phyloP scores from a whole-genome alignment of 352 stramenopile species.

The Phytophthora palmivora region DNA sequence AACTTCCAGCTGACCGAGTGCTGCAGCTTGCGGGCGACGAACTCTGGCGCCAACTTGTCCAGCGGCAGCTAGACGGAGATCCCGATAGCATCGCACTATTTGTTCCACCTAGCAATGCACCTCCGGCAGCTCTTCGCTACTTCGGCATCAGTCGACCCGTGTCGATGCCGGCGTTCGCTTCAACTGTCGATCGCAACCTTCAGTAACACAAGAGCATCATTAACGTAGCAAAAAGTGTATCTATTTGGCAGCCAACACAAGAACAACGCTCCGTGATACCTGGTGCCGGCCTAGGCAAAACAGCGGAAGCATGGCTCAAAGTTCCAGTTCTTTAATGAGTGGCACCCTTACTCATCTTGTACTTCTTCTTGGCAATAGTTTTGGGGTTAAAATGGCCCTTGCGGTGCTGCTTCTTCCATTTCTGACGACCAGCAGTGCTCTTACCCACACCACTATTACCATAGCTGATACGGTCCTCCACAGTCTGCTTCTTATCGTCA shows the following conservation, averaged over 20 bases:
- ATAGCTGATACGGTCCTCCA: constrained; percentile 90
- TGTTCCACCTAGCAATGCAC: constrained; percentile 66
- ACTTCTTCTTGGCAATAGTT: constrained; percentile 89
- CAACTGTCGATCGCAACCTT: constrained; percentile 43
- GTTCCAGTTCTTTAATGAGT: constrained; percentile 51
- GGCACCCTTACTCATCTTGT: constrained; percentile 72
- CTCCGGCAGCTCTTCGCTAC: constrained; percentile 69
- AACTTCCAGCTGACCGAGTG: constrained; percentile 39
- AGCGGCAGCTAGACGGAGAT: constrained; percentile 43
- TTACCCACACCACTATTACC: constrained; percentile 92
- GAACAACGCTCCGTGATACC: constrained; percentile 23
- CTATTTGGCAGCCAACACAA: constrained; percentile 53
- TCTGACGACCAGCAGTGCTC: constrained; percentile 93
- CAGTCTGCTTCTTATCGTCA: constrained; percentile 63
- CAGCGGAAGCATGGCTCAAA: constrained; percentile 1
- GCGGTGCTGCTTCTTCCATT: constrained; percentile 92
- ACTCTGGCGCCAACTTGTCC: constrained; percentile 55
- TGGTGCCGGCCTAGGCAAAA: constrained; percentile 11
- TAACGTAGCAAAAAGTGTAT: constrained; percentile 40
- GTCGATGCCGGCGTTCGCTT: constrained; percentile 61
- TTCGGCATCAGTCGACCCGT: constrained; percentile 54
- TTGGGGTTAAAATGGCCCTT: constrained; percentile 95
- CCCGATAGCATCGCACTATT: constrained; percentile 49
- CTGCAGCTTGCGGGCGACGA: constrained; percentile 49
- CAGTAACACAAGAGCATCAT: constrained; percentile 14